Base-by-base conservation (phyloP, 331 rosid genomes). In the Prunus yedoensis region DNA sequence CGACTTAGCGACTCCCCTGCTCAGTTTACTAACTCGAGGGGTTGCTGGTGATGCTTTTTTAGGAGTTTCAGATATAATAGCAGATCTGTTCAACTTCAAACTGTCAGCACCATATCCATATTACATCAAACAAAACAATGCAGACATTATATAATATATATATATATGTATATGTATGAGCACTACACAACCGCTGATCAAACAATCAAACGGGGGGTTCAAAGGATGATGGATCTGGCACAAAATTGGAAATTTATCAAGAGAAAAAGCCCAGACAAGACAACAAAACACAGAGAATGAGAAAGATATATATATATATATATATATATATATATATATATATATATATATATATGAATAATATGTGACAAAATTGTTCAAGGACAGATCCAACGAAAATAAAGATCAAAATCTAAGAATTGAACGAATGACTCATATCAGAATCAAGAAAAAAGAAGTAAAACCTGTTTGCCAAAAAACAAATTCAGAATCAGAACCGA, bases 11-110 rank as follows among this genome's bases (percentile, higher is more conserved):
- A 79, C 76, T 79, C 96, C 91, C 77, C 85, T 86, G 84, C 82
- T 79, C 76, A 88, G 89, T 51, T 86, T 94, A 73, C 89, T 86
- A 47, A 86, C 90, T 79, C 92, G 87, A 7, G 99, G 96, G 8
- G 97, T 90, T 64, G 87, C 90, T n/a, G 94, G 92, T 49, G 98
- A 85, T 57, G 90, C 70, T 78, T 91, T 75, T 51, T 51, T 74
- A 10, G 72, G 78, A 66, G 76, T 59, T 53, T 75, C 84, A 21
- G 93, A 83, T 68, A 87, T 23, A 47, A 14, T 77, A 83, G 81
- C 66, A 73, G 97, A 91, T 90, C 99, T 92, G 85, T 81, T 79
- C 64, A 86, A 47, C 54, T 80, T 82, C 80, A 84, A 68, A 69
- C 16, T 14, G 52, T 47, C 52, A 10, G 15, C 52, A 47, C 17